Evolutionary conservation across 352 stramenopile species (phyloP).

Genomic region (Pythium dissotocum): DNA sequence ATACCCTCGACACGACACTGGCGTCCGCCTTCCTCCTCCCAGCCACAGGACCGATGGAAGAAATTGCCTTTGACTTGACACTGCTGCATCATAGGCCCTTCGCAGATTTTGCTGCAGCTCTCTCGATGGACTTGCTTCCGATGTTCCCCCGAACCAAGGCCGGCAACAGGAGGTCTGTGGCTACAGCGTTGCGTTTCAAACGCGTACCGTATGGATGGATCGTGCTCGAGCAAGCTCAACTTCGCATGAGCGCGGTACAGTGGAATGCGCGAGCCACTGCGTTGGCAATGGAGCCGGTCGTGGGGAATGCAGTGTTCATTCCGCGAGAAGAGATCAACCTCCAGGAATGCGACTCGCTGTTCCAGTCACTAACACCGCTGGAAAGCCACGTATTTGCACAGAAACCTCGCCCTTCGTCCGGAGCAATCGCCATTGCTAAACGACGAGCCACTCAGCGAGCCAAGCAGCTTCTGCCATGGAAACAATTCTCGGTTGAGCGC

Average conservation of each 20-base stretch:
- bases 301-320: slow-evolving; percentile 32
- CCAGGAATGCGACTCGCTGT: slow-evolving; percentile 1
- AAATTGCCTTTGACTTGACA: slow-evolving; percentile 10
- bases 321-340: not conserved
- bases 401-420: slow-evolving; percentile 10
- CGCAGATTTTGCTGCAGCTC: not conserved
- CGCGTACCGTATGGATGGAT: slow-evolving; percentile 28
- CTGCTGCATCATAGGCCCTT: not conserved
- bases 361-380: slow-evolving; percentile 5
- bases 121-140: slow-evolving; percentile 4
- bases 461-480: slow-evolving; percentile 61
- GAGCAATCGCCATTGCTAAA: slow-evolving; percentile 3
- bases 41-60: slow-evolving; percentile 4
- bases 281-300: slow-evolving; percentile 26
- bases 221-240: slow-evolving; percentile 19
- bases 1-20: not conserved
- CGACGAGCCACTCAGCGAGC: slow-evolving; percentile 27
- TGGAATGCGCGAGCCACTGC: slow-evolving; percentile 37
- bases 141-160: slow-evolving; percentile 1
- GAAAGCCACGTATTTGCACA: not conserved
- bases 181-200: slow-evolving; percentile 15
- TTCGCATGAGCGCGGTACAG: not conserved
- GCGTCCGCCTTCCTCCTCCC: slow-evolving; percentile 10
- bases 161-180: not conserved
- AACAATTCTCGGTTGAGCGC: slow-evolving; percentile 49